Evolutionary conservation across 495 filamentous ascomycete genomes (phyloP).

Genomic region (Sabuloglossum arenarium): DNA sequence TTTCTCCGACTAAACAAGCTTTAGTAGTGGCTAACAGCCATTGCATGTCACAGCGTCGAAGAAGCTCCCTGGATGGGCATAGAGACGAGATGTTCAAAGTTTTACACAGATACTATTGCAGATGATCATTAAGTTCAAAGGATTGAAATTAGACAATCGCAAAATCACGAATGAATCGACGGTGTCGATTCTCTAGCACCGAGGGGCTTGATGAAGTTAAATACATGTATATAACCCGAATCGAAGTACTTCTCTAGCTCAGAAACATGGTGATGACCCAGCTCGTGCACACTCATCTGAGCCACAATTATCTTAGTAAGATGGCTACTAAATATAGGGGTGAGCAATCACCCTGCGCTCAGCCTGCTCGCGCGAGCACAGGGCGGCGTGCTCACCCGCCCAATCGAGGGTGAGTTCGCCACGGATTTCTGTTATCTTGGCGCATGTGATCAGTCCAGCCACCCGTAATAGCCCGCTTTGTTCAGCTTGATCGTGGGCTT

Average conservation of each 20-base stretch:
- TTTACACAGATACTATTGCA: background rate
- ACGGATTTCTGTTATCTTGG: no score
- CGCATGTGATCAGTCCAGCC: background rate
- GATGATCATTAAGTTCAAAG: background rate
- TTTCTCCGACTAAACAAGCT: background rate
- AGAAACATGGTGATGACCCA: background rate
- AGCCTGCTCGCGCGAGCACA: no score
- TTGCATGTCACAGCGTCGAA: background rate
- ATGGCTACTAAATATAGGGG: conserved; percentile 1
- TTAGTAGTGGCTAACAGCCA: background rate
- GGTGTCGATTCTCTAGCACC: background rate
- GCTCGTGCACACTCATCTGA: background rate
- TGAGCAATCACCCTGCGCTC: background rate
- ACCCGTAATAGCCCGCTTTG: background rate
- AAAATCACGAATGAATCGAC: background rate
- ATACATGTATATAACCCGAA: background rate
- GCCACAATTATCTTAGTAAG: background rate
- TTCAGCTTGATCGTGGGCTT: background rate
- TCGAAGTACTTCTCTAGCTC: background rate
- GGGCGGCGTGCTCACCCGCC: no score
- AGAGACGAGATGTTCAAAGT: background rate
- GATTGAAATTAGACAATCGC: background rate
- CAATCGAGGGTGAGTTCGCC: no score
- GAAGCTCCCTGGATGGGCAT: background rate
- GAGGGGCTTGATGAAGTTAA: background rate